These are phyloP conservation scores for Rhytidiadelphus loreus DNA, from an alignment of 225 moss, liverwort and hornwort genomes.

Conservation along the genomic window DNA sequence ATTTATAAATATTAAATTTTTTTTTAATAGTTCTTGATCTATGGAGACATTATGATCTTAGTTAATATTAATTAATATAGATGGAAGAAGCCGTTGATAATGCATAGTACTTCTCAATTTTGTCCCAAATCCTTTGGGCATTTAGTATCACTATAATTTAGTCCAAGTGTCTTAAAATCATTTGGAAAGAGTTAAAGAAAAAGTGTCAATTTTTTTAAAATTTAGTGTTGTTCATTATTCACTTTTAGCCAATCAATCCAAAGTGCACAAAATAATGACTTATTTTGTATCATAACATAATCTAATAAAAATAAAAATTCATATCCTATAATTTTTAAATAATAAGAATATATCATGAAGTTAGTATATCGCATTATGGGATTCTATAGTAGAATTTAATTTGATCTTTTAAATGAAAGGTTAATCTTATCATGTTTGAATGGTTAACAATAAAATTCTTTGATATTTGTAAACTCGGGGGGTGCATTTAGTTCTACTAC, in stretches of 20 bases:
- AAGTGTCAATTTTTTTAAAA: neutral
- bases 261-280: neutral
- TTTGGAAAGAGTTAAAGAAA: neutral
- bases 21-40: neutral
- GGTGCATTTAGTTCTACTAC: too few relatives aligned
- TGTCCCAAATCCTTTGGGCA: accelerated
- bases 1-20: neutral
- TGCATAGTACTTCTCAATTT: neutral
- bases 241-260: neutral
- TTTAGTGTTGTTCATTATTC: neutral
- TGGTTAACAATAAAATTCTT: neutral
- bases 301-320: neutral
- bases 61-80: too few relatives aligned
- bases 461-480: too few relatives aligned
- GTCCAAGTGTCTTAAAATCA: neutral
- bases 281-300: neutral
- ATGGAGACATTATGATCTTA: too few relatives aligned
- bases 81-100: neutral
- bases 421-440: neutral
- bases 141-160: neutral
- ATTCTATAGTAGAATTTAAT: neutral
- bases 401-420: neutral
- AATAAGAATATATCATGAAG: neutral
- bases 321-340: neutral
- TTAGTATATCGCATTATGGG: neutral